Percentiles rank a stretch among this genome's conserved stretches.
Conservation (phyloP, 306 rosid genomes). For the Acacia crassicarpa region DNA sequence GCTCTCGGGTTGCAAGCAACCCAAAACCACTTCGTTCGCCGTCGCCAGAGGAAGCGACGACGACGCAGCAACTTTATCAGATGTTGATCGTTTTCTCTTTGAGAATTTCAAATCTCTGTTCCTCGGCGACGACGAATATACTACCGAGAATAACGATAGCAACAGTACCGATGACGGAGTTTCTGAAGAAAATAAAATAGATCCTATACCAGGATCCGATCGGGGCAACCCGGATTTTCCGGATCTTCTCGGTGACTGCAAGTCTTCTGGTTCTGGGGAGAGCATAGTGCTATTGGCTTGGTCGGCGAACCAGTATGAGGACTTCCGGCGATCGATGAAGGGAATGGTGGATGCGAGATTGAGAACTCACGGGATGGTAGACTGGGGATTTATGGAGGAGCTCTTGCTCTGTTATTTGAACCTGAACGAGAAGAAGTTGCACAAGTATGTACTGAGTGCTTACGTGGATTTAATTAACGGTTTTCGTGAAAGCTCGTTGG, state of each 20-base stretch:
- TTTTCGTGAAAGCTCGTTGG: constrained; percentile 38
- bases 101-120: constrained; percentile 82
- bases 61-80: constrained; percentile 70
- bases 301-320: constrained; percentile 52
- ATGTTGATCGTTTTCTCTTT: constrained; percentile 70
- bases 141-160: not conserved
- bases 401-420: constrained; percentile 58
- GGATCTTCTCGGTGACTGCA: constrained; percentile 11
- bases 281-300: constrained; percentile 55
- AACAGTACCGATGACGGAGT: not conserved
- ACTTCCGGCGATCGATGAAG: constrained; percentile 69
- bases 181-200: not conserved
- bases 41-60: constrained; percentile 14
- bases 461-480: constrained; percentile 61
- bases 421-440: constrained; percentile 62
- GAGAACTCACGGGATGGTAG: constrained; percentile 33
- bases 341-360: constrained; percentile 53
- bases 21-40: constrained; percentile 71
- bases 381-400: constrained; percentile 90
- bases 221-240: constrained; percentile 41
- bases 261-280: constrained; percentile 27
- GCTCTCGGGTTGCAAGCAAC: constrained; percentile 61
- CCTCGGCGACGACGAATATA: constrained; percentile 34
- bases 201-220: not conserved
- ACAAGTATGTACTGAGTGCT: constrained; percentile 63